phyloP scores from a whole-genome alignment of 176 grass and related monocot genomes.

The Bothriochloa decipiens region DNA sequence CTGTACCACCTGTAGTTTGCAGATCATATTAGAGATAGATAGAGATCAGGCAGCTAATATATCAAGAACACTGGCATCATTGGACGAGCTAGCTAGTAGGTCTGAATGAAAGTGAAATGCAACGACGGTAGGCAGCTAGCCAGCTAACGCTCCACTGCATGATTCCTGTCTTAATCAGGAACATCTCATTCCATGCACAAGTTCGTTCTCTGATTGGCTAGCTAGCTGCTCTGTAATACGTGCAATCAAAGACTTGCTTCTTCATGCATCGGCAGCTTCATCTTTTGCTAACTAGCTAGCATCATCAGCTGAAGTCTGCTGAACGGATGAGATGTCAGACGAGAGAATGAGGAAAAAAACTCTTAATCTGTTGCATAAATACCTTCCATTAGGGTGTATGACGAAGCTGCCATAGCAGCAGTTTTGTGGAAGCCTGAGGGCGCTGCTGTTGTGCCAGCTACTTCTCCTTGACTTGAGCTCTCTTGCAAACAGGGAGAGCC shows the following conservation, averaged over 20 bases:
- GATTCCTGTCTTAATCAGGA: constrained; percentile 26
- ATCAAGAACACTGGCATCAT: not conserved
- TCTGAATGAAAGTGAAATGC: not conserved
- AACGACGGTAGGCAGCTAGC: not conserved
- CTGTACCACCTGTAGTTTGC: constrained; percentile 55
- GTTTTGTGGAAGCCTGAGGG: constrained; percentile 46
- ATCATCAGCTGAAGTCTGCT: not conserved
- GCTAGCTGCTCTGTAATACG: not conserved
- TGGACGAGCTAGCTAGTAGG: not conserved
- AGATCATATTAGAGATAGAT: not conserved
- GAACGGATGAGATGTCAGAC: not conserved
- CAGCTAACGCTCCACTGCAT: not conserved
- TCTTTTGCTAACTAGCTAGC: constrained; percentile 47
- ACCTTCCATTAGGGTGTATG: constrained; percentile 90
- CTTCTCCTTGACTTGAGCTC: constrained; percentile 56
- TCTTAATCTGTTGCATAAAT: not conserved
- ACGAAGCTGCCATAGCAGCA: constrained; percentile 63
- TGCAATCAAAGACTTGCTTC: not conserved
- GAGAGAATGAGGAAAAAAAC: not conserved
- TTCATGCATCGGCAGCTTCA: constrained; percentile 22
- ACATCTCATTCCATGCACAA: constrained; percentile 8
- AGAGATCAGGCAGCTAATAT: not conserved
- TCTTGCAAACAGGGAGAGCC: constrained; percentile 67
- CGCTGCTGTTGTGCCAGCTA: constrained; percentile 49
- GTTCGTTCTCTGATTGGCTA: constrained; percentile 31